Evolutionary conservation across 2,329 filamentous ascomycete species (phyloP), one percentile per base, ranked within the genome.

Genomic region (Epichloe baconii): DNA sequence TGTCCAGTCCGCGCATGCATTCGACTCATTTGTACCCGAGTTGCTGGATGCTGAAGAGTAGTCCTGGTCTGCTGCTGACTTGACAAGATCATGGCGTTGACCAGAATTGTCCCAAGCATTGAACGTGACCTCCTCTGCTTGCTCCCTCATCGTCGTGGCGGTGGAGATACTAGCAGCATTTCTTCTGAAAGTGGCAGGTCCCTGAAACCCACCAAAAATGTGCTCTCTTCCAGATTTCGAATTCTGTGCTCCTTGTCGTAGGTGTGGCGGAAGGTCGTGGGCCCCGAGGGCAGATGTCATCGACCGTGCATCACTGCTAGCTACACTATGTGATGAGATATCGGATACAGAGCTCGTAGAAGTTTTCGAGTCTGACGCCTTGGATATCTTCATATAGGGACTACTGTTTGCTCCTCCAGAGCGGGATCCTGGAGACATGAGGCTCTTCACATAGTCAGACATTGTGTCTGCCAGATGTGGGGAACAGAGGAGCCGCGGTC

Each of bases 91-190:
- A 31, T 65, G 53, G 5, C 50, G 56, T 0, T 51, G 53, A 0
- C 66, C 66, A 4, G 40, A 50, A 1, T 57, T 17, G 10, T 64
- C 64, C 64, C 65, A 69, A 2, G 62, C 64, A 31, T 66, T 67
- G 56, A 55, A 67, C 5, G 21, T 0, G 43, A 34, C 0, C 8
- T 53, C 51, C 10, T 53, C 50, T 26, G 52, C 49, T 2, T 50
- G 51, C 26, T 57, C 54, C 1, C 60, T 59, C 10, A 62, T 14
- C 1, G 64, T 66, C 0, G 62, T 65, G 6, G 65, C 64, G 1
- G 63, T 66, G 3, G 64, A 66, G 4, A 64, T 47, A 19, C 57
- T 64, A 3, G 43, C 31, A 2, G 51, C 3, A 26, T 21, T 37
- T n/a, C 5, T 26, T 11, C 12, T 37, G 10, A 49, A 49, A 19